Evolutionary conservation across 495 filamentous ascomycete genomes (phyloP).

Genomic region (Tuber brumale): DNA sequence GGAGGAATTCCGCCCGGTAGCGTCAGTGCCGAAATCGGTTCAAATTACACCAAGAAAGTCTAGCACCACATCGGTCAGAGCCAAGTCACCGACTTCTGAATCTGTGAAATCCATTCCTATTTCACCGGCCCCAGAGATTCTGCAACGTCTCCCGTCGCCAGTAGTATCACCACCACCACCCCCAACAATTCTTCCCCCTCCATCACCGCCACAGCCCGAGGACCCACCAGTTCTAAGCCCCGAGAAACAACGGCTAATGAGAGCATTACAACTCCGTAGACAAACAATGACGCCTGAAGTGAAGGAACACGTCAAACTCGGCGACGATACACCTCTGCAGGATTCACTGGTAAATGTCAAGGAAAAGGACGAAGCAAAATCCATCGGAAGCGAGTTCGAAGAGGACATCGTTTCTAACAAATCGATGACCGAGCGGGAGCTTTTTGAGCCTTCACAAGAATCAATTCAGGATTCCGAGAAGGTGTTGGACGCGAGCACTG

Average conservation of each 20-base stretch:
- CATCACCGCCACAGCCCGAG: slow-evolving; percentile 46
- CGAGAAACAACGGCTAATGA: slow-evolving; percentile 87
- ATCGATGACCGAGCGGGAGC: background rate
- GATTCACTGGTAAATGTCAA: slow-evolving; percentile 21
- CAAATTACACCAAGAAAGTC: slow-evolving; percentile 37
- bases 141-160: slow-evolving; percentile 41
- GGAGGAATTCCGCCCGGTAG: slow-evolving; percentile 62
- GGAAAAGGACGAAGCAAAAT: slow-evolving; percentile 33
- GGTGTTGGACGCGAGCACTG: slow-evolving; percentile 6
- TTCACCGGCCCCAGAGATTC: background rate
- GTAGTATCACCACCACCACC: slow-evolving; percentile 49
- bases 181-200: slow-evolving; percentile 44
- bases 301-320: slow-evolving; percentile 33
- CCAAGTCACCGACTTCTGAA: slow-evolving; percentile 31
- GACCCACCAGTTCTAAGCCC: slow-evolving; percentile 60
- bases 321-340: slow-evolving; percentile 23
- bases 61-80: slow-evolving; percentile 21
- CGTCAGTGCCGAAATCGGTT: slow-evolving; percentile 54
- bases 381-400: slow-evolving; percentile 27
- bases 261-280: slow-evolving; percentile 80
- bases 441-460: background rate
- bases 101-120: slow-evolving; percentile 22
- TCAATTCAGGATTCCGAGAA: background rate
- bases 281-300: slow-evolving; percentile 49
- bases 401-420: background rate